A percentile compares a stretch with the other conserved stretches of the same genome.
Evolutionary conservation across 2,329 filamentous ascomycete genomes (phyloP).

Genomic region (Pestalotiopsis sp.): DNA sequence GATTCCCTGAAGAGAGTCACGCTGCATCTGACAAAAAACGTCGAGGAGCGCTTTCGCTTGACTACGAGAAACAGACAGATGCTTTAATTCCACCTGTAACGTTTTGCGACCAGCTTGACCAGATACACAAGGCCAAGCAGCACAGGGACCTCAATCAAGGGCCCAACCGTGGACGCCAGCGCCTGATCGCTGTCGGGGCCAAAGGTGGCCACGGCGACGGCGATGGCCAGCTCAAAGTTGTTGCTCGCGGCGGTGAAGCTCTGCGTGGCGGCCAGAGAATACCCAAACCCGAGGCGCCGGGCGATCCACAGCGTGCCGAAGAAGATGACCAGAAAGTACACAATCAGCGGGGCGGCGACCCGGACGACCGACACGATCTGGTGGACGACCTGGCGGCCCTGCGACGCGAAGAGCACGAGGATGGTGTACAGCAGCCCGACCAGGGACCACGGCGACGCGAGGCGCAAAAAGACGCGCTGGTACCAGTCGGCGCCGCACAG

Average conservation of each 20-base stretch:
- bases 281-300: conserved; percentile 72
- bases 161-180: conserved; percentile 80
- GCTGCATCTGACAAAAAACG: background rate
- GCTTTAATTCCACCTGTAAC: conserved; percentile 53
- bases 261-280: conserved; percentile 72
- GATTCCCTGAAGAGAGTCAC: conserved; percentile 2
- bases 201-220: conserved; percentile 81
- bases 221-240: conserved; percentile 91
- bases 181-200: conserved; percentile 80
- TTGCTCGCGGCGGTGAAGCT: conserved; percentile 91
- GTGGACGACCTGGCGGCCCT: conserved; percentile 75
- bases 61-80: background rate
- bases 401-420: conserved; percentile 81
- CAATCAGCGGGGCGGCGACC: conserved; percentile 77
- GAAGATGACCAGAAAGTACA: conserved; percentile 82
- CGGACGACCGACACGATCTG: conserved; percentile 84
- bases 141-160: conserved; percentile 85
- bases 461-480: conserved; percentile 69
- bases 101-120: conserved; percentile 60
- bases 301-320: conserved; percentile 66
- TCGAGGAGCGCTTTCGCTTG: background rate
- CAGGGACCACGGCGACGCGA: conserved; percentile 73
- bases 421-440: conserved; percentile 88
- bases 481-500: conserved; percentile 64
- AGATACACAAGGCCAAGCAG: conserved; percentile 77